phyloP scores from a whole-genome alignment of 164 flowering plant species.

The Vitis rotundifolia region DNA sequence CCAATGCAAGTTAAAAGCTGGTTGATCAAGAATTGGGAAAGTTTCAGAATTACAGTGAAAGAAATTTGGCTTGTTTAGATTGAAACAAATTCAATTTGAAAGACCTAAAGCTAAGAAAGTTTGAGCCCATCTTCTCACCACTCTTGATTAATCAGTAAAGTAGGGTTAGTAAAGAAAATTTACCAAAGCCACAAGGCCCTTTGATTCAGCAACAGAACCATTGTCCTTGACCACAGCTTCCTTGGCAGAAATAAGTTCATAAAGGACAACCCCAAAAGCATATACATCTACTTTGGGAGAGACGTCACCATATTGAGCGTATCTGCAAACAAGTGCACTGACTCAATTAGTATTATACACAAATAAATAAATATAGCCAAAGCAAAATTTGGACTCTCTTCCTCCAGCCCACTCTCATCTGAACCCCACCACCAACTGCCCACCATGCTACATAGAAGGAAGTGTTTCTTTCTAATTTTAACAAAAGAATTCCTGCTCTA shows the following conservation, averaged over 20 bases:
- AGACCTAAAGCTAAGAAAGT: too few relatives aligned
- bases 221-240: constrained; percentile 65
- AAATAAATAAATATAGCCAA: background rate
- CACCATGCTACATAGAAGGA: too few relatives aligned
- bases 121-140: background rate
- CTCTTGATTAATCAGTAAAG: background rate
- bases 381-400: background rate
- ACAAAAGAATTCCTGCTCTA: too few relatives aligned
- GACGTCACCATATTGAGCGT: constrained; percentile 83
- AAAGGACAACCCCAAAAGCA: constrained; percentile 94
- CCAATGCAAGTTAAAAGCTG: too few relatives aligned
- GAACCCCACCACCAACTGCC: too few relatives aligned
- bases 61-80: too few relatives aligned
- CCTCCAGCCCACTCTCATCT: background rate
- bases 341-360: background rate
- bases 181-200: constrained; percentile 83
- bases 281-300: constrained; percentile 90
- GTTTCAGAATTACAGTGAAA: too few relatives aligned
- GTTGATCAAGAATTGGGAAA: too few relatives aligned
- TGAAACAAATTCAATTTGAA: too few relatives aligned
- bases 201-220: constrained; percentile 52
- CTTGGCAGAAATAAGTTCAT: constrained; percentile 84
- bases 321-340: constrained; percentile 43
- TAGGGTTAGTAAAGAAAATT: constrained; percentile 4
- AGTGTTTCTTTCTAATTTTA: too few relatives aligned